These are phyloP conservation scores for Ganoderma lingzhi DNA, from an alignment of 1,284 basidiomycete genomes.

Conservation along the genomic window DNA sequence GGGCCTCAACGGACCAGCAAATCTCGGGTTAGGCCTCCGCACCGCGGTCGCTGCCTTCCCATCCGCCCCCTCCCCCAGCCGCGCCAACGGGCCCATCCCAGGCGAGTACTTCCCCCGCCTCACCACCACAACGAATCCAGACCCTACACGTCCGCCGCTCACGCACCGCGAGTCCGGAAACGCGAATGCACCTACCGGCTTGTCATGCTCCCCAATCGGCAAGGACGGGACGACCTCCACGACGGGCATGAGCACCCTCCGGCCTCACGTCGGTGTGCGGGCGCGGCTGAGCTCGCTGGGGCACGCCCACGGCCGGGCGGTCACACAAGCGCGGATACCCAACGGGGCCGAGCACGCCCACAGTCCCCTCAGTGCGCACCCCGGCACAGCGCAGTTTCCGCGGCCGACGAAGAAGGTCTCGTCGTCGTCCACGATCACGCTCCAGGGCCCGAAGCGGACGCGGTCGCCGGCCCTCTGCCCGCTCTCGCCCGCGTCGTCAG, in stretches of 20 bases:
- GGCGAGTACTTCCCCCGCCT: constrained; percentile 35
- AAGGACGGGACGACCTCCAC: constrained; percentile 15
- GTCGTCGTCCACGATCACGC: constrained; percentile 73
- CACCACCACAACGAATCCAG: constrained; percentile 7
- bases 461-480: constrained; percentile 47
- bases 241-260: constrained; percentile 30
- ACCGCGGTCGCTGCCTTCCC: constrained; percentile 40
- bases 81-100: constrained; percentile 13
- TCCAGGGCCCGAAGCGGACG: constrained; percentile 58
- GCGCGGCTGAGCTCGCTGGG: constrained; percentile 75
- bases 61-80: constrained; percentile 34
- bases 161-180: constrained; percentile 20
- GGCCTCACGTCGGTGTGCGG: constrained; percentile 62
- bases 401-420: constrained; percentile 57
- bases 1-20: constrained; percentile 35
- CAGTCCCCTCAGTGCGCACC: constrained; percentile 43
- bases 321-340: constrained; percentile 19
- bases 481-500: constrained; percentile 58
- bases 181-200: constrained; percentile 16
- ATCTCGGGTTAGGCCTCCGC: constrained; percentile 42
- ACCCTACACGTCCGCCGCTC: constrained; percentile 24
- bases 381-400: constrained; percentile 34
- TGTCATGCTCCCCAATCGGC: constrained; percentile 20
- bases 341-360: constrained; percentile 17
- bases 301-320: constrained; percentile 25